These are phyloP conservation scores for Maudiozyma saulgeensis DNA, from an alignment of 805 yeast species.

Conservation along the genomic window DNA sequence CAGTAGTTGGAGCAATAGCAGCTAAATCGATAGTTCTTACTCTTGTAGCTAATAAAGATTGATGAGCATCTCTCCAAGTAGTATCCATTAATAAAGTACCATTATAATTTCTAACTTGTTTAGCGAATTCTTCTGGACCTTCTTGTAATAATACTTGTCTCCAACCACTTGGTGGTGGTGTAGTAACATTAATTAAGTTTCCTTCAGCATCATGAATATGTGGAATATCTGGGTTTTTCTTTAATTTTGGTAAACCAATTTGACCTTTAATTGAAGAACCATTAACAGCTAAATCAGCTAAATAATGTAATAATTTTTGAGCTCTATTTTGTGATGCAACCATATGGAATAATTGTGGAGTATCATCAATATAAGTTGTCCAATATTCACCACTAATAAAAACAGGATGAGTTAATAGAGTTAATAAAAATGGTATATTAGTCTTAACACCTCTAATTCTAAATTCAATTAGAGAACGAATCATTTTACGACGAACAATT, in stretches of 20 bases:
- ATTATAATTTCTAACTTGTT: conserved; percentile 69
- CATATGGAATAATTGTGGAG: conserved; percentile 93
- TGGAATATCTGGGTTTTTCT: conserved; percentile 69
- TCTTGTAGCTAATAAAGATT: conserved; percentile 92
- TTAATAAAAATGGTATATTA: conserved; percentile 90
- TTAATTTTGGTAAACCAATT: conserved; percentile 79
- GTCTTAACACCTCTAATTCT: conserved; percentile 99
- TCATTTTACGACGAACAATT: conserved; percentile 95
- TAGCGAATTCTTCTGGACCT: conserved; percentile 87
- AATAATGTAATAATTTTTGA: conserved; percentile 78
- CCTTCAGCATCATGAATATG: conserved; percentile 54
- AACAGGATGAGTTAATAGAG: conserved; percentile 81
- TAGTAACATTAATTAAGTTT: conserved; percentile 46
- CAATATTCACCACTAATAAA: conserved; percentile 84
- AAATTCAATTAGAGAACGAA: conserved; percentile 92
- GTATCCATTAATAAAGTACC: conserved; percentile 96
- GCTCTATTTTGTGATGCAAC: conserved; percentile 94
- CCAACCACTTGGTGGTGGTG: conserved; percentile 73
- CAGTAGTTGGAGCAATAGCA: conserved; percentile 89
- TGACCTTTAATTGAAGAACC: conserved; percentile 96
- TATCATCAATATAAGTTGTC: conserved; percentile 98
- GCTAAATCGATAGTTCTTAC: conserved; percentile 88
- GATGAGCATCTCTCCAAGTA: conserved; percentile 99
- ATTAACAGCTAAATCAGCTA: conserved; percentile 90
- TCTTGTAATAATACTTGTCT: conserved; percentile 73